Conservation (phyloP, 2,329 filamentous ascomycete species). For the Sclerotinia minor region DNA sequence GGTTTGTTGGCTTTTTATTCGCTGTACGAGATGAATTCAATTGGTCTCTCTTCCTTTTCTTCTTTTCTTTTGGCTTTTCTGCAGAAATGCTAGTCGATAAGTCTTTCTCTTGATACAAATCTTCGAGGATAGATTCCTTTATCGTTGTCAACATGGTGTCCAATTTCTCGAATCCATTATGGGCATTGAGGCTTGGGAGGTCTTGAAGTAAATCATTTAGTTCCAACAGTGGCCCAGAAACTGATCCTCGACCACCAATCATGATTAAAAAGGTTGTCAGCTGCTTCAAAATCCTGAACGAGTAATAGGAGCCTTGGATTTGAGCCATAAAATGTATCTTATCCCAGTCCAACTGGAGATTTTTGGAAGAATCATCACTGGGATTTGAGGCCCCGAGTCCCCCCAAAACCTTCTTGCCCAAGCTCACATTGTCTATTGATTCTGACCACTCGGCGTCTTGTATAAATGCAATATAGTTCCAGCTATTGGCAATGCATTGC, state of each 20-base stretch:
- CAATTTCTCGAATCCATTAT: background rate
- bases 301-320: slow-evolving; percentile 41
- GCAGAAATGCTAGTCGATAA: background rate
- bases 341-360: slow-evolving; percentile 38
- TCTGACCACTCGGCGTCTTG: slow-evolving; percentile 39
- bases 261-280: slow-evolving; percentile 33
- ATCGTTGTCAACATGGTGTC: slow-evolving; percentile 1
- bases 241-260: background rate
- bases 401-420: slow-evolving; percentile 22
- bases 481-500: slow-evolving; percentile 30
- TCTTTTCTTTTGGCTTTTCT: slow-evolving; percentile 26
- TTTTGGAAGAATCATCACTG: background rate
- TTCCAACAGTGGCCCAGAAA: slow-evolving; percentile 25
- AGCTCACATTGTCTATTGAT: slow-evolving; percentile 32
- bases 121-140: background rate
- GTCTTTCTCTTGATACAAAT: background rate
- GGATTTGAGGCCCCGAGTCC: background rate
- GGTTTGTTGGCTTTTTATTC: slow-evolving; percentile 15
- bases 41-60: slow-evolving; percentile 30
- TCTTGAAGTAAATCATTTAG: slow-evolving; percentile 31
- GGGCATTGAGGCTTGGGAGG: slow-evolving; percentile 29
- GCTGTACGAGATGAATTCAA: background rate
- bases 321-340: slow-evolving; percentile 40
- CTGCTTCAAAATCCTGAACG: slow-evolving; percentile 41
- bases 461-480: slow-evolving; percentile 36